Percentiles rank a stretch among this genome's conserved stretches.
These are phyloP conservation scores for Gaillardinia entomophila DNA, from an alignment of 805 yeast genomes.

Conservation along the genomic window DNA sequence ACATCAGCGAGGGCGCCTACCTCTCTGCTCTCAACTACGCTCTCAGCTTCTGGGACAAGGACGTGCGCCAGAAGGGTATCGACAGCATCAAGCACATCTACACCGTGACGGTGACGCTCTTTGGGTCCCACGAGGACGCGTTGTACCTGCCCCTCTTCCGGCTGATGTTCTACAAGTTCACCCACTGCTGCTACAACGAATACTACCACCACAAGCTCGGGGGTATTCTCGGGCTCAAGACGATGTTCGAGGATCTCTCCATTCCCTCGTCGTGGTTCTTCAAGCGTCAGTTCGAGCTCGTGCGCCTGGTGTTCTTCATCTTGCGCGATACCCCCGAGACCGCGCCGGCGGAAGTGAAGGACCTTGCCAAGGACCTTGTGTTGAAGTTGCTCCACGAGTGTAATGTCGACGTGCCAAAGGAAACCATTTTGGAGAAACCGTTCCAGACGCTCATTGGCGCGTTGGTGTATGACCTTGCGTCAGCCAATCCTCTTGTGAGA, in stretches of 20 bases:
- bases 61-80: conserved; percentile 68
- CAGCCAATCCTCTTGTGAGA: conserved; percentile 79
- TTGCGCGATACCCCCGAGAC: conserved; percentile 85
- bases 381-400: conserved; percentile 60
- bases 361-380: conserved; percentile 64
- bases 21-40: conserved; percentile 75
- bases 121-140: conserved; percentile 62
- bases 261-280: conserved; percentile 71
- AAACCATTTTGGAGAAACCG: conserved; percentile 61
- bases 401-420: conserved; percentile 53
- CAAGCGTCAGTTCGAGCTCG: conserved; percentile 74
- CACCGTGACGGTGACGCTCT: conserved; percentile 55
- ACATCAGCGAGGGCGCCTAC: conserved; percentile 62
- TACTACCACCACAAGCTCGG: conserved; percentile 82
- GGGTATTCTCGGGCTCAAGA: conserved; percentile 77
- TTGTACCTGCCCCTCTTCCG: conserved; percentile 71
- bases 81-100: conserved; percentile 59
- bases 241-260: conserved; percentile 61
- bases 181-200: conserved; percentile 90
- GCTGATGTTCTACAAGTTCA: conserved; percentile 70
- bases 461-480: conserved; percentile 86
- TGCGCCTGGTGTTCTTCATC: conserved; percentile 83
- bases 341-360: conserved; percentile 75
- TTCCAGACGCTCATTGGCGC: conserved; percentile 83
- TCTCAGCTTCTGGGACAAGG: conserved; percentile 66